Evolutionary conservation across 306 rosid genomes (phyloP).

Genomic region (Casuarina cunninghamiana): DNA sequence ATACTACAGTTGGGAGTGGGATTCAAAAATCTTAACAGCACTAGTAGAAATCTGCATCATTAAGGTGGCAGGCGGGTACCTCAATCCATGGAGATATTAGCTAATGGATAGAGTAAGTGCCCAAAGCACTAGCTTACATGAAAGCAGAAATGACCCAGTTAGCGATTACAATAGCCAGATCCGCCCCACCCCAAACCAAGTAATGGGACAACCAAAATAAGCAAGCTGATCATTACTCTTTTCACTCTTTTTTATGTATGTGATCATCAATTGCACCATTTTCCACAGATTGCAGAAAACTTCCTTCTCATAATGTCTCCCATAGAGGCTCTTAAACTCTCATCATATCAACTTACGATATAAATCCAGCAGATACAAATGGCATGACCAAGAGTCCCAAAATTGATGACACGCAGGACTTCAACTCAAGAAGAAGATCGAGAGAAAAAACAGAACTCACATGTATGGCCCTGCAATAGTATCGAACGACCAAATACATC

Average conservation of each 20-base stretch:
- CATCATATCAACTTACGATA: not conserved
- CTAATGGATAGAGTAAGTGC: not conserved
- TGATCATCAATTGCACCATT: not conserved
- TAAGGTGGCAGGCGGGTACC: not conserved
- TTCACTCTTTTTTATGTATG: not conserved
- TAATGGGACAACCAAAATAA: not conserved
- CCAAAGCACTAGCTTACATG: not conserved
- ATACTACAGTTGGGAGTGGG: not conserved
- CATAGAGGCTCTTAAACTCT: not conserved
- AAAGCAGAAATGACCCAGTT: not conserved
- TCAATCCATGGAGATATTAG: not conserved
- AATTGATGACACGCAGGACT: conserved; percentile 14
- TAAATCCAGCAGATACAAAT: conserved; percentile 9
- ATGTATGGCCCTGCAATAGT: conserved; percentile 89
- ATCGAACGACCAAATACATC: conserved; percentile 29
- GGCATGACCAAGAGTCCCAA: conserved; percentile 1
- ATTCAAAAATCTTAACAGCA: not conserved
- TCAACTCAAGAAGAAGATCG: conserved; percentile 35
- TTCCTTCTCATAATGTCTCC: not conserved
- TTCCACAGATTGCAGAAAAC: not conserved
- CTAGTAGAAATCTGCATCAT: not conserved
- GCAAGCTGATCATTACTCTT: not conserved
- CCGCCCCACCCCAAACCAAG: not conserved
- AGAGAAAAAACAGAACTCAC: conserved; percentile 58
- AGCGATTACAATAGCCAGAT: not conserved